Evolutionary conservation across 495 filamentous ascomycete genomes (phyloP).

Genomic region (Neurospora intermedia): DNA sequence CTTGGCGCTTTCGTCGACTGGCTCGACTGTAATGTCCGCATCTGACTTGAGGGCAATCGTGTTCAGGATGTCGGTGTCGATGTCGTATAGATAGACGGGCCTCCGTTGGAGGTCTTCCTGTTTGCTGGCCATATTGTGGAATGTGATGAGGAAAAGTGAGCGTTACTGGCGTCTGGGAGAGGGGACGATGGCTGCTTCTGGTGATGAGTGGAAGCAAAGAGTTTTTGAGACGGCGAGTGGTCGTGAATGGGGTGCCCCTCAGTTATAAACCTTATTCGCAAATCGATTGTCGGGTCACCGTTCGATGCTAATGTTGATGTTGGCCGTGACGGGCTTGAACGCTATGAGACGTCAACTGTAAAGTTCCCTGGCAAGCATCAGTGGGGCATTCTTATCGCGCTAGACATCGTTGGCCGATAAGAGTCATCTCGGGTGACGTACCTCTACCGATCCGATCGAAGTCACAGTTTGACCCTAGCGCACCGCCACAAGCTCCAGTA

Average conservation of each 20-base stretch:
- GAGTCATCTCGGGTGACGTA: conserved; percentile 11
- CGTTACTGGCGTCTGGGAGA: background rate
- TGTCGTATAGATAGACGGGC: conserved; percentile 62
- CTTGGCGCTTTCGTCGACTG: conserved; percentile 13
- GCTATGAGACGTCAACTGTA: background rate
- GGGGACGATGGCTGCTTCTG: background rate
- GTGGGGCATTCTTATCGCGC: conserved; percentile 9
- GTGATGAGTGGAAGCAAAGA: background rate
- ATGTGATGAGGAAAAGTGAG: background rate
- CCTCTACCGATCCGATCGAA: background rate
- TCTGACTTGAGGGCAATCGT: conserved; percentile 53
- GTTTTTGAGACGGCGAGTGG: background rate
- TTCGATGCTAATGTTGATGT: background rate
- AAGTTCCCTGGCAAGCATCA: background rate
- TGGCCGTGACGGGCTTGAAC: background rate
- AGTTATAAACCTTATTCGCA: background rate
- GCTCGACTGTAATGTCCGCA: conserved; percentile 20
- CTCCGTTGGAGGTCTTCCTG: conserved; percentile 30
- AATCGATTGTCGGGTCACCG: background rate
- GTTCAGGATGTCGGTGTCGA: conserved; percentile 65
- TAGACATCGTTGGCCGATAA: conserved; percentile 11
- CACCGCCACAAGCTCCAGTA: background rate
- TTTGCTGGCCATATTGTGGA: conserved; percentile 17
- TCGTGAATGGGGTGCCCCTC: background rate
- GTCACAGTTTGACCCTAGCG: background rate